Percentiles rank a stretch among this genome's conserved stretches.
Evolutionary conservation across 1,284 basidiomycete species (phyloP).

Genomic region (Pseudozyma tsukubaensis): DNA sequence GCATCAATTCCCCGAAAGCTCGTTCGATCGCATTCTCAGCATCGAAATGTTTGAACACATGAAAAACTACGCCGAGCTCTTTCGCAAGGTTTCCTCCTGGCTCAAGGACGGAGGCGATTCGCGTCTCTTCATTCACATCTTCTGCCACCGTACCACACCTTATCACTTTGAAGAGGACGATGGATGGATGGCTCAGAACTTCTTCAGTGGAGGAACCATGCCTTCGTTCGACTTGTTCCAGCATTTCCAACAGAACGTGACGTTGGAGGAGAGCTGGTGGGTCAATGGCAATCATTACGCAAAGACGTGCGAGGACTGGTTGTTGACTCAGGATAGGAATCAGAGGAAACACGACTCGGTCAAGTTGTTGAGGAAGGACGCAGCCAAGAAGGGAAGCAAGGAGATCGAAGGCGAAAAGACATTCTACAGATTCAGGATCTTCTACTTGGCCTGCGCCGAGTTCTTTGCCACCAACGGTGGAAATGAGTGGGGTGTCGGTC

Average conservation of each 20-base stretch:
- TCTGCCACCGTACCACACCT: slow-evolving; percentile 74
- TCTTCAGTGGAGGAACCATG: slow-evolving; percentile 76
- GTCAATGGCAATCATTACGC: slow-evolving; percentile 78
- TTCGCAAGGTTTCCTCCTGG: slow-evolving; percentile 79
- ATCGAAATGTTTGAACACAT: slow-evolving; percentile 86
- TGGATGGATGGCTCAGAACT: slow-evolving; percentile 79
- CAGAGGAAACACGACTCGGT: slow-evolving; percentile 69
- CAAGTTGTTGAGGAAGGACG: slow-evolving; percentile 41
- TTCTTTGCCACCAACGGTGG: slow-evolving; percentile 78
- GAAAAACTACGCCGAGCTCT: slow-evolving; percentile 74
- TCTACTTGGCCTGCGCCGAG: slow-evolving; percentile 81
- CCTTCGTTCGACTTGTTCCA: slow-evolving; percentile 74
- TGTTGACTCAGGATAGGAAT: slow-evolving; percentile 76
- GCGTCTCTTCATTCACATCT: slow-evolving; percentile 80
- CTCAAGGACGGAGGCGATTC: slow-evolving; percentile 71
- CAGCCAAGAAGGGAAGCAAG: slow-evolving; percentile 54
- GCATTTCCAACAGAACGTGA: slow-evolving; percentile 77
- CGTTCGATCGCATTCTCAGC: slow-evolving; percentile 79
- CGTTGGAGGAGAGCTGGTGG: slow-evolving; percentile 73
- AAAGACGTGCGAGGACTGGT: slow-evolving; percentile 78
- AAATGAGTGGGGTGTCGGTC: slow-evolving; percentile 76
- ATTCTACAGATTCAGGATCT: slow-evolving; percentile 78
- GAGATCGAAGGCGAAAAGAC: slow-evolving; percentile 74
- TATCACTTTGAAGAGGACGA: slow-evolving; percentile 81
- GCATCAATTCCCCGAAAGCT: slow-evolving; percentile 73